These are phyloP conservation scores for Prunus armeniaca DNA, from an alignment of 306 rosid genomes.

Conservation along the genomic window DNA sequence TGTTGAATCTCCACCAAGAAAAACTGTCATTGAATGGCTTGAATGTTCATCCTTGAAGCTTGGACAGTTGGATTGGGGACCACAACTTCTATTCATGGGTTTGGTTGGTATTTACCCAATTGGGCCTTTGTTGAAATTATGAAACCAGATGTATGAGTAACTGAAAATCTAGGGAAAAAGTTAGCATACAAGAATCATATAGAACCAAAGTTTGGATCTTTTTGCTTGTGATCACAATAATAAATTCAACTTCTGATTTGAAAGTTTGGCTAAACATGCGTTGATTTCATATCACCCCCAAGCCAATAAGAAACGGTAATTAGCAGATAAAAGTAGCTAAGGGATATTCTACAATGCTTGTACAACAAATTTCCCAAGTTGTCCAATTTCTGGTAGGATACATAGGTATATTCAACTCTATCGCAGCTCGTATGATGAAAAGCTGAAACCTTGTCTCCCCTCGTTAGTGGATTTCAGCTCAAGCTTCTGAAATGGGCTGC, in stretches of 20 bases:
- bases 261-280: background rate
- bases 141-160: background rate
- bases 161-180: background rate
- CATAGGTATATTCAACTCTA: constrained; percentile 19
- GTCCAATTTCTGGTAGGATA: background rate
- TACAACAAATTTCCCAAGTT: constrained; percentile 10
- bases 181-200: background rate
- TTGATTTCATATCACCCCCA: background rate
- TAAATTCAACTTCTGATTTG: background rate
- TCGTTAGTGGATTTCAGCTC: constrained; percentile 87
- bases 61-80: background rate
- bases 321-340: background rate
- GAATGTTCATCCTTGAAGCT: background rate
- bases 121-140: background rate
- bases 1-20: background rate
- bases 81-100: background rate
- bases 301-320: background rate
- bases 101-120: background rate
- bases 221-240: background rate
- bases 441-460: constrained; percentile 84
- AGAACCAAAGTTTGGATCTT: background rate
- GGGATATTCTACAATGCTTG: background rate
- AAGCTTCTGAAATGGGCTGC: constrained; percentile 97
- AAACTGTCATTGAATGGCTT: background rate
- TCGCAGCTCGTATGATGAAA: constrained; percentile 76